Conservation (phyloP, 2,329 filamentous ascomycete species). For the Epichloe coenophiala region DNA sequence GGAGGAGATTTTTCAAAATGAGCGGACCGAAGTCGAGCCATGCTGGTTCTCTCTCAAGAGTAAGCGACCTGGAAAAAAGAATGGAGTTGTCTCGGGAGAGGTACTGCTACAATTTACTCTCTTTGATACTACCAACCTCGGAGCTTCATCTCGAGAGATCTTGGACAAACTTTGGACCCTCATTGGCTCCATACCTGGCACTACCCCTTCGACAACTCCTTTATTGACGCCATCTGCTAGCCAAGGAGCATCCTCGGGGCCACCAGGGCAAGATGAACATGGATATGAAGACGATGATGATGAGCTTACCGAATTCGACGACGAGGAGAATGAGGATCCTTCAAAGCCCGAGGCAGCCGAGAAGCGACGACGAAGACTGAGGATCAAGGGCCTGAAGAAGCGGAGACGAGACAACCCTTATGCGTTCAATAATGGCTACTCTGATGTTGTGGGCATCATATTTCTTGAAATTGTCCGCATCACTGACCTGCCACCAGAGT, state of each 20-base stretch:
- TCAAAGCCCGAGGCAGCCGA: conserved; percentile 59
- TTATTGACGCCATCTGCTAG: conserved; percentile 13
- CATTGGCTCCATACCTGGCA: conserved; percentile 48
- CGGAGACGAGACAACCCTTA: conserved; percentile 74
- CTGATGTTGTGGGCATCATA: conserved; percentile 80
- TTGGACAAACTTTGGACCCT: conserved; percentile 61
- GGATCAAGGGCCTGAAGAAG: conserved; percentile 55
- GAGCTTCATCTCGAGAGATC: conserved; percentile 55
- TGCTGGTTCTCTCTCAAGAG: conserved; percentile 79
- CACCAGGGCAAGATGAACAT: conserved; percentile 13
- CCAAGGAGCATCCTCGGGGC: conserved; percentile 13
- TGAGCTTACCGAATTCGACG: conserved; percentile 49
- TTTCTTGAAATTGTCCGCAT: conserved; percentile 84
- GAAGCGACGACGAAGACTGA: conserved; percentile 58
- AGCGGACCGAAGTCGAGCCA: conserved; percentile 54
- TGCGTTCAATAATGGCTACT: conserved; percentile 68
- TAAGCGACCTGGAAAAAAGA: conserved; percentile 73
- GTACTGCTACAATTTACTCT: conserved; percentile 79
- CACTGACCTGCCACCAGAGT: conserved; percentile 83
- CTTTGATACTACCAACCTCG: conserved; percentile 56
- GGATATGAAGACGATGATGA: conserved; percentile 27
- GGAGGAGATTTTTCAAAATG: conserved; percentile 79
- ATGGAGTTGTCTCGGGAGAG: conserved; percentile 74
- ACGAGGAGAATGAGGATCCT: conserved; percentile 52
- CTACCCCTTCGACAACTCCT: conserved; percentile 39